Percentiles rank a stretch among this genome's conserved stretches.
phyloP scores from a whole-genome alignment of 2,329 filamentous ascomycete genomes.

The Lasiodiplodia hormozganensis region DNA sequence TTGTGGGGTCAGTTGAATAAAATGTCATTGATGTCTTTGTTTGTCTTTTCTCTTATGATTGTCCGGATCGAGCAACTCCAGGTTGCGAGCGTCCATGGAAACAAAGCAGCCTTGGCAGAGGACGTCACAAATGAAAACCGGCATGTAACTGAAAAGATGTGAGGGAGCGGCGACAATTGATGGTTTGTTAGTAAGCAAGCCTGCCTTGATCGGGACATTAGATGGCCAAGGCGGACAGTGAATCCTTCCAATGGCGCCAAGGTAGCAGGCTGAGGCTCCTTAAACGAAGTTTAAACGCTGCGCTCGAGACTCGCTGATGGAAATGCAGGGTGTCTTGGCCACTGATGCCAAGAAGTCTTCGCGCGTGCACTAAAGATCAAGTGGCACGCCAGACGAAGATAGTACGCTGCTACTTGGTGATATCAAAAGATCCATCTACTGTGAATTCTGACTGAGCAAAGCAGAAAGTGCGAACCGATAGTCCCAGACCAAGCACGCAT shows the following conservation, averaged over 20 bases:
- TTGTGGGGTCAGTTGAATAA: constrained; percentile 1
- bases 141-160: background rate
- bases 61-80: constrained; percentile 1
- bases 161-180: background rate
- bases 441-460: constrained; percentile 25
- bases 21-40: constrained; percentile 11
- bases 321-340: constrained; percentile 9
- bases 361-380: constrained; percentile 15
- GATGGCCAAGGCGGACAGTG: constrained; percentile 6
- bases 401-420: constrained; percentile 23
- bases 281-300: background rate
- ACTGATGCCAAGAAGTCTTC: constrained; percentile 18
- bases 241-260: constrained; percentile 3
- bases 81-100: constrained; percentile 9
- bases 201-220: background rate
- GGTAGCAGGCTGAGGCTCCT: background rate
- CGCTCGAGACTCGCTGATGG: constrained; percentile 1
- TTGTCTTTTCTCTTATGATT: constrained; percentile 6
- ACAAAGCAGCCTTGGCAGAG: constrained; percentile 5
- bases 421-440: constrained; percentile 28
- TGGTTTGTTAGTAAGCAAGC: background rate
- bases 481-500: constrained; percentile 21
- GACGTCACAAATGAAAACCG: background rate
- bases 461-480: constrained; percentile 11
- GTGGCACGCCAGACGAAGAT: constrained; percentile 2